Percentiles rank a stretch among this genome's conserved stretches.
Conservation (phyloP, 140 eudicot genomes). For the Bidens hawaiensis region DNA sequence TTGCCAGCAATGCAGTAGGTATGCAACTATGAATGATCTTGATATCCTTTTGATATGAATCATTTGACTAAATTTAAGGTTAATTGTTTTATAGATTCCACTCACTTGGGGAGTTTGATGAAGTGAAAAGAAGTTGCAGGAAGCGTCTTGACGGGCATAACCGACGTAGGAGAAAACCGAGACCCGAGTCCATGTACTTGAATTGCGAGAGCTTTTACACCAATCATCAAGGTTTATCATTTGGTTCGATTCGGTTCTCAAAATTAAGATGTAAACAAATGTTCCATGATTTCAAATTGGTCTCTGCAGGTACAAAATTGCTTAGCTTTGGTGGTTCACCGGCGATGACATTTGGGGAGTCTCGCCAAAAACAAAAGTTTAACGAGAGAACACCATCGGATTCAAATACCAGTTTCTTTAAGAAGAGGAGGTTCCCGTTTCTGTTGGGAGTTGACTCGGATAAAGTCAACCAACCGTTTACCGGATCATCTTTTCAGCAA, state of each 20-base stretch:
- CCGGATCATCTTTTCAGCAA: constrained; percentile 18
- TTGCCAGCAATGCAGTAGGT: constrained; percentile 76
- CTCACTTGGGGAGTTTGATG: constrained; percentile 51
- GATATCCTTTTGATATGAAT: background rate
- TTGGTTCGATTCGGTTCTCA: background rate
- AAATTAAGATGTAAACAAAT: background rate
- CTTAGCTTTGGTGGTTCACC: constrained; percentile 37
- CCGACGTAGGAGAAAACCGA: constrained; percentile 49
- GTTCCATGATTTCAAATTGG: background rate
- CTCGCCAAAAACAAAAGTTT: constrained; percentile 20
- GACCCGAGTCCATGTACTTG: constrained; percentile 35
- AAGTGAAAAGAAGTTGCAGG: constrained; percentile 53
- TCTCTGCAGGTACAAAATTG: constrained; percentile 29
- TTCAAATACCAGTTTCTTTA: constrained; percentile 5
- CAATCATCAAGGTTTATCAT: constrained; percentile 28
- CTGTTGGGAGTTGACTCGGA: constrained; percentile 27
- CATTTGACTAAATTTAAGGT: background rate
- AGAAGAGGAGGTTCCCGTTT: constrained; percentile 37
- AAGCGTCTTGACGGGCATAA: constrained; percentile 65
- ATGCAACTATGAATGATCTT: too few species aligned
- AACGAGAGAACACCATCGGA: constrained; percentile 18
- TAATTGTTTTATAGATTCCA: constrained; percentile 35
- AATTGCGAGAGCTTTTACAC: constrained; percentile 33
- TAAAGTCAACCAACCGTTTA: constrained; percentile 9
- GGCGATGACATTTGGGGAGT: constrained; percentile 15